phyloP scores from a whole-genome alignment of 2,329 filamentous ascomycete genomes.

The Sclerotinia sclerotiorum region DNA sequence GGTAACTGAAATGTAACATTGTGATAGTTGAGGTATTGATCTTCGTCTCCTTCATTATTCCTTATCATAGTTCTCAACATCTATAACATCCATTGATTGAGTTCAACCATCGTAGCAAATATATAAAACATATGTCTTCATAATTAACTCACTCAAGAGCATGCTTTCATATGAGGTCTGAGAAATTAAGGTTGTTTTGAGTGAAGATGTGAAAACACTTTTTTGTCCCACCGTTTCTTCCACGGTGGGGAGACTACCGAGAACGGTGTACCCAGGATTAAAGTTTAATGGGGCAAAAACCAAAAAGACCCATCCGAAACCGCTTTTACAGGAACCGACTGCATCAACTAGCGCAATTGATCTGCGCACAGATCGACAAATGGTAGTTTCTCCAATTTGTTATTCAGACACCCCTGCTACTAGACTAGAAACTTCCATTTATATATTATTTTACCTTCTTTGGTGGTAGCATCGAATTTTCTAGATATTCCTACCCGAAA shows the following conservation, averaged over 20 bases:
- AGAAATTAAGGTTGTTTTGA: conserved; percentile 4
- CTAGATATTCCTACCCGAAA: conserved; percentile 11
- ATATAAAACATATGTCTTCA: background rate
- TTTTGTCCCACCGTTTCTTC: background rate
- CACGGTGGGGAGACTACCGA: conserved; percentile 9
- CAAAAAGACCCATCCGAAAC: conserved; percentile 10
- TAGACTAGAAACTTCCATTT: background rate
- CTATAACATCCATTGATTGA: background rate
- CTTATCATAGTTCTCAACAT: background rate
- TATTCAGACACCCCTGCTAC: background rate
- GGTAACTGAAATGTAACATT: background rate
- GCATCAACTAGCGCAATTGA: background rate
- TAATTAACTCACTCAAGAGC: background rate
- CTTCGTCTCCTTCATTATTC: background rate
- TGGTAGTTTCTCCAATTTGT: background rate
- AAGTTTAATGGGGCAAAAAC: background rate
- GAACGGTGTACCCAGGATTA: background rate
- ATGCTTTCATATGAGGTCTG: conserved; percentile 6
- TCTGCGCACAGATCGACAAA: background rate
- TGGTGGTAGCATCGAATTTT: background rate
- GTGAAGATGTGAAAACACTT: background rate
- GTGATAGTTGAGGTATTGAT: background rate
- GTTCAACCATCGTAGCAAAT: background rate
- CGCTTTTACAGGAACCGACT: background rate
- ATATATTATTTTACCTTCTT: background rate